phyloP scores from a whole-genome alignment of 208 protist species.

The Acanthamoeba polyphaga region DNA sequence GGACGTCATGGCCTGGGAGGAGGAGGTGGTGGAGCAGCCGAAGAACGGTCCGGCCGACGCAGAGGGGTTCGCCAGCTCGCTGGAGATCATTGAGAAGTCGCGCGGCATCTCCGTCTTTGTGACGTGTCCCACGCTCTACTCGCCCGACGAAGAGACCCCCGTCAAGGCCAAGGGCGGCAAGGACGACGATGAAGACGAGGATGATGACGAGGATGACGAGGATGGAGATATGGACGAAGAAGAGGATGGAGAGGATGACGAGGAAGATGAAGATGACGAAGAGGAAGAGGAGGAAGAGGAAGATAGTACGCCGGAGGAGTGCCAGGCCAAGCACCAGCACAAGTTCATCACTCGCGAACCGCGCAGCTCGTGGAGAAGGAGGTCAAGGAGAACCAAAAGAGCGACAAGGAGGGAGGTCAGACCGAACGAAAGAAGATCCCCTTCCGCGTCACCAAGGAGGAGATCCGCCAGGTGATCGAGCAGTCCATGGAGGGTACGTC shows the following conservation, averaged over 20 bases:
- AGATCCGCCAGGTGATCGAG: conserved; percentile 8
- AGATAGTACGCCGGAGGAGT: neutral
- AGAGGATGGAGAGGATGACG: neutral
- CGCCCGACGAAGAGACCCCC: neutral
- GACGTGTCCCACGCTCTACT: conserved; percentile 14
- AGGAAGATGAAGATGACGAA: conserved; percentile 20
- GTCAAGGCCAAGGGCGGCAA: neutral
- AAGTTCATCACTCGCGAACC: conserved; percentile 49
- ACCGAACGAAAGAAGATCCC: neutral
- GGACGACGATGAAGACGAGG: conserved; percentile 13
- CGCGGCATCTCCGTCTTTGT: neutral
- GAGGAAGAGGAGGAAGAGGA: neutral
- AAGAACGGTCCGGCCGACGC: neutral
- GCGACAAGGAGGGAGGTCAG: neutral
- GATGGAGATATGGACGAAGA: neutral
- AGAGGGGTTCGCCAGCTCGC: neutral
- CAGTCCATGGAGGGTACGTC: neutral
- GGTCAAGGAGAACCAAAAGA: neutral
- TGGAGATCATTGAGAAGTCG: conserved; percentile 48
- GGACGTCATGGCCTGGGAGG: neutral
- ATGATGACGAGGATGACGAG: neutral
- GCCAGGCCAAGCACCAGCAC: conserved; percentile 34
- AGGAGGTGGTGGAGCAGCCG: neutral
- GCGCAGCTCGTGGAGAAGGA: conserved; percentile 33
- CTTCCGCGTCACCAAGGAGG: neutral